phyloP scores from a whole-genome alignment of 768 basidiomycete species.

The Fomitopsis serialis region DNA sequence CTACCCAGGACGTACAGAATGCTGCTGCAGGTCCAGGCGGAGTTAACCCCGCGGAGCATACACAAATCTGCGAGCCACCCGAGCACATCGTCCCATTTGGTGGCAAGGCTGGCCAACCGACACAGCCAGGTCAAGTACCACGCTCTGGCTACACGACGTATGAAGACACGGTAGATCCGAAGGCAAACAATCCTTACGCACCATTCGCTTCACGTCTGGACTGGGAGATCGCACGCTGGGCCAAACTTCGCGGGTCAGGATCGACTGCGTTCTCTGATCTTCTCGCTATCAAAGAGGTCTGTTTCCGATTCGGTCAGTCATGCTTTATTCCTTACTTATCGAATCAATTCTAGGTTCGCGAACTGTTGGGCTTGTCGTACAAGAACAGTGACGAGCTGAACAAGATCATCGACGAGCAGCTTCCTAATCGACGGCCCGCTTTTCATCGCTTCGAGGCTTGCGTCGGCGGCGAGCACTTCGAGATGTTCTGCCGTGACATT shows the following conservation, averaged over 20 bases:
- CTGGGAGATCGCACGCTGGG: conserved; percentile 38
- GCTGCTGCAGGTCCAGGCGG: neutral
- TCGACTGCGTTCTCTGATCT: conserved; percentile 35
- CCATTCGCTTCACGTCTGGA: conserved; percentile 32
- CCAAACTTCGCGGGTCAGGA: conserved; percentile 29
- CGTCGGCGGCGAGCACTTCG: conserved; percentile 25
- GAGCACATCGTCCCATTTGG: neutral
- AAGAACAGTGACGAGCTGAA: conserved; percentile 27
- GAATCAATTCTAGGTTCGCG: neutral
- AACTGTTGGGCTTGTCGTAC: conserved; percentile 29
- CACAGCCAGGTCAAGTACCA: neutral
- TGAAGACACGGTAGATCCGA: neutral
- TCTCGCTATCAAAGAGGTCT: conserved; percentile 32
- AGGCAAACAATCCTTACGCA: conserved; percentile 11
- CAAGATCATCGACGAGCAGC: conserved; percentile 25
- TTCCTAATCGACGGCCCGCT: conserved; percentile 20
- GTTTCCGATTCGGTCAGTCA: conserved; percentile 9
- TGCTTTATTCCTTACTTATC: neutral
- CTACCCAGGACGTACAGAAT: neutral
- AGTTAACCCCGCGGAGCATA: neutral
- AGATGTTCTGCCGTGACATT: conserved; percentile 30
- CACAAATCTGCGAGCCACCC: neutral
- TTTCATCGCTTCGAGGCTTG: conserved; percentile 24
- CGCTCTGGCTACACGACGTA: neutral
- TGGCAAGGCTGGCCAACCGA: neutral